Evolutionary conservation across 2,329 filamentous ascomycete species (phyloP).

Genomic region (Corynespora cassiicola): DNA sequence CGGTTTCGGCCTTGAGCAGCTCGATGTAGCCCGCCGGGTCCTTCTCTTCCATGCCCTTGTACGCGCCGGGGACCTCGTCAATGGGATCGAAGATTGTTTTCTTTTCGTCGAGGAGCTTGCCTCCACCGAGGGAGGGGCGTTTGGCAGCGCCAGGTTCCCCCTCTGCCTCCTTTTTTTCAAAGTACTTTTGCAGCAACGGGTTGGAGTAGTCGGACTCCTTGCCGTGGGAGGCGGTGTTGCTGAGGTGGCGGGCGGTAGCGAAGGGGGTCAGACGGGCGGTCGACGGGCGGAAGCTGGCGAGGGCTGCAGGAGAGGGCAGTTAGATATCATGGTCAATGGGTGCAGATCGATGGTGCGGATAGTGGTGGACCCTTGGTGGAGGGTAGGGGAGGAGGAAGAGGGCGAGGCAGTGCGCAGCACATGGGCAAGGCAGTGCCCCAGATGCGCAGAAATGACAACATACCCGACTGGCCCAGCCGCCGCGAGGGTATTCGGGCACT

Average conservation of each 20-base stretch:
- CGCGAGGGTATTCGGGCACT: slow-evolving; percentile 69
- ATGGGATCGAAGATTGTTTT: slow-evolving; percentile 34
- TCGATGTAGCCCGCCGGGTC: too few species aligned
- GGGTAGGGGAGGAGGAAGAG: neutral
- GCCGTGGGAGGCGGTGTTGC: slow-evolving; percentile 14
- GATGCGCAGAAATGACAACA: too few species aligned
- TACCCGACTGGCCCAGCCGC: slow-evolving; percentile 68
- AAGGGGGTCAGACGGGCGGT: slow-evolving; percentile 18
- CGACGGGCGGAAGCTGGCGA: slow-evolving; percentile 26
- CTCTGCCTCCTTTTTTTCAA: slow-evolving; percentile 29
- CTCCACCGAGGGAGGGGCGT: slow-evolving; percentile 19
- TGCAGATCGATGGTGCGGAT: neutral
- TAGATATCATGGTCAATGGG: neutral
- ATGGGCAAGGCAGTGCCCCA: too few species aligned
- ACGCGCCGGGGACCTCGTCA: slow-evolving; percentile 32
- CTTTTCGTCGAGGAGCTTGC: slow-evolving; percentile 22
- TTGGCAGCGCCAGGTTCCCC: neutral
- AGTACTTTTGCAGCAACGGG: slow-evolving; percentile 69
- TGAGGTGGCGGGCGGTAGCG: slow-evolving; percentile 20
- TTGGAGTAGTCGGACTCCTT: slow-evolving; percentile 43
- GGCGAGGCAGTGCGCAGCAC: neutral
- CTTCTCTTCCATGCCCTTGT: slow-evolving; percentile 24
- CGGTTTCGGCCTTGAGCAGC: slow-evolving; percentile 17
- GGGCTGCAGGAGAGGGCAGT: slow-evolving; percentile 27
- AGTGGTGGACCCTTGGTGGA: neutral